Percentiles rank a stretch among this genome's conserved stretches.
phyloP scores from a whole-genome alignment of 169 alveolate genomes.

The Toxoplasma gondii region DNA sequence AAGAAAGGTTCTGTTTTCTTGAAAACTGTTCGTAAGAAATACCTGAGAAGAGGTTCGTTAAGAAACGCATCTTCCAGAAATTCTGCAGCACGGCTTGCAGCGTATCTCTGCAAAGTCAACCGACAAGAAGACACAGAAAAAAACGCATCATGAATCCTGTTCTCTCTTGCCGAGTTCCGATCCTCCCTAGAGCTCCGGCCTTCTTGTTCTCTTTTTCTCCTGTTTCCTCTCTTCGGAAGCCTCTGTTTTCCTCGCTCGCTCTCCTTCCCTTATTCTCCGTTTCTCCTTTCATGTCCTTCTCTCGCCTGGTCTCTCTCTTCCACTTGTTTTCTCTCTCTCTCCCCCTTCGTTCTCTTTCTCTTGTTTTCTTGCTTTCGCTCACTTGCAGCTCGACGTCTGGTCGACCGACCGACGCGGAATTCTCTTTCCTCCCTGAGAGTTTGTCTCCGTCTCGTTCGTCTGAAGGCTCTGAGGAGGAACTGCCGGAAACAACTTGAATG shows the following conservation, averaged over 20 bases:
- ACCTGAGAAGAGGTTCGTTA: background rate
- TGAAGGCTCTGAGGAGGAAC: background rate
- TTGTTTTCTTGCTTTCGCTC: too few relatives aligned
- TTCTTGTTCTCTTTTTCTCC: background rate
- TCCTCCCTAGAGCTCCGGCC: background rate
- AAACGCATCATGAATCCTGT: background rate
- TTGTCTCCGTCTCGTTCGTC: background rate
- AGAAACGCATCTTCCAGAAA: background rate
- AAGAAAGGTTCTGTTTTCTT: too few relatives aligned
- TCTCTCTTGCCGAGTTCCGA: background rate
- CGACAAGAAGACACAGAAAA: background rate
- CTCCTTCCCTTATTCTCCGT: background rate
- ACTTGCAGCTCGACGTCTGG: background rate
- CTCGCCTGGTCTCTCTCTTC: background rate
- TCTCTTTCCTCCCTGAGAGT: background rate
- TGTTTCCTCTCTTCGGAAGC: background rate
- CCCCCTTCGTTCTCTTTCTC: background rate
- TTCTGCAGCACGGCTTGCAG: background rate
- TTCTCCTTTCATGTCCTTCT: background rate
- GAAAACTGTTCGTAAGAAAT: too few relatives aligned
- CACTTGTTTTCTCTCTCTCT: background rate
- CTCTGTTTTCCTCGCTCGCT: background rate
- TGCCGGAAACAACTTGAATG: slow-evolving; percentile 52
- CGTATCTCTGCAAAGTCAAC: background rate
- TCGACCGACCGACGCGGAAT: background rate